phyloP scores from a whole-genome alignment of 2,329 filamentous ascomycete genomes.

The Neoscytalidium dimidiatum region DNA sequence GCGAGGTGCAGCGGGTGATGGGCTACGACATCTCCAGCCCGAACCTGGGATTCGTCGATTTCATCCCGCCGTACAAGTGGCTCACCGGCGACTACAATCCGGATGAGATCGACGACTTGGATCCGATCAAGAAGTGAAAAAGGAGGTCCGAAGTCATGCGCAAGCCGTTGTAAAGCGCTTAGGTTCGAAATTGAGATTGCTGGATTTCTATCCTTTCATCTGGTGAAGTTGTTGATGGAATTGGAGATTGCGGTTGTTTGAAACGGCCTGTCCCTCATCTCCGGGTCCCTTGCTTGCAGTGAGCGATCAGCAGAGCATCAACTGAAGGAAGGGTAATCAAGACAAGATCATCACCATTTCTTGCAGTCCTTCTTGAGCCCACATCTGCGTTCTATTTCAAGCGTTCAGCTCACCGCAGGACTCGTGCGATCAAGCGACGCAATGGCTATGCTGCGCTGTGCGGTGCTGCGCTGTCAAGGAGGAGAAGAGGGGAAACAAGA shows the following conservation, averaged over 20 bases:
- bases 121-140: constrained; percentile 6
- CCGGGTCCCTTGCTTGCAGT: background rate
- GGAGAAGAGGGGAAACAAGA: background rate
- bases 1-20: constrained; percentile 2
- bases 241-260: background rate
- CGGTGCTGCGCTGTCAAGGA: background rate
- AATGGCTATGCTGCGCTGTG: background rate
- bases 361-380: no score
- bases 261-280: background rate
- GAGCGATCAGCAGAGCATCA: background rate
- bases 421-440: background rate
- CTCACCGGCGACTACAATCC: constrained; percentile 7
- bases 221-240: background rate
- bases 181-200: background rate
- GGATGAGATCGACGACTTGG: constrained; percentile 8
- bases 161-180: background rate
- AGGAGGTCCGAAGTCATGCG: no score
- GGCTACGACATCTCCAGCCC: constrained; percentile 19
- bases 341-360: background rate
- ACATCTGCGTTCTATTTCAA: background rate
- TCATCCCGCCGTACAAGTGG: constrained; percentile 14
- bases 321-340: background rate
- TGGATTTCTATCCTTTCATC: background rate
- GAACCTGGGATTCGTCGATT: constrained; percentile 20
- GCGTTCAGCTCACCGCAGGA: background rate